Percentiles rank a stretch among this genome's conserved stretches.
Evolutionary conservation across 2,329 filamentous ascomycete genomes (phyloP).

Genomic region (Cytospora piceae): DNA sequence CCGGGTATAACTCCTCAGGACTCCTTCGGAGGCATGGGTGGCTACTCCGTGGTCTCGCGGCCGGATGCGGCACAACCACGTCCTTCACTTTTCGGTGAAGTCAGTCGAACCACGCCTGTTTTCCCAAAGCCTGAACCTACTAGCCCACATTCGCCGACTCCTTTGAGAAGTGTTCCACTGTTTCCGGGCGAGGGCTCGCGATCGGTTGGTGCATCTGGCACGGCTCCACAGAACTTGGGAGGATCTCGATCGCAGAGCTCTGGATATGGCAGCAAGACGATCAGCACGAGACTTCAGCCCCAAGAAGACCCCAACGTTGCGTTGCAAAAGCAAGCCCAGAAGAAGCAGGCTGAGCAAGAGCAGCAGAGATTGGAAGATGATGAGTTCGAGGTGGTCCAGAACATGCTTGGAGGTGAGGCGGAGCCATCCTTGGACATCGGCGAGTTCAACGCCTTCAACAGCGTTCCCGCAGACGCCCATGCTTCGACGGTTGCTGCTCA

Average conservation of each 20-base stretch:
- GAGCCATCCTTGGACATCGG: slow-evolving; percentile 66
- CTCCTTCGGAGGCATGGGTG: slow-evolving; percentile 58
- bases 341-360: slow-evolving; percentile 61
- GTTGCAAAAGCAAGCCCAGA: slow-evolving; percentile 56
- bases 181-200: slow-evolving; percentile 54
- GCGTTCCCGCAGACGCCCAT: slow-evolving; percentile 55
- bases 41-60: slow-evolving; percentile 52
- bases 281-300: slow-evolving; percentile 44
- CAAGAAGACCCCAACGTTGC: slow-evolving; percentile 52
- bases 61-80: slow-evolving; percentile 49
- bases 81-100: slow-evolving; percentile 57
- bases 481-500: slow-evolving; percentile 62
- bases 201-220: slow-evolving; percentile 64
- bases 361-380: slow-evolving; percentile 64
- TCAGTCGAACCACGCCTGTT: slow-evolving; percentile 53
- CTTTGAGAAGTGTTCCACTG: slow-evolving; percentile 62
- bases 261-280: slow-evolving; percentile 43
- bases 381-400: slow-evolving; percentile 73
- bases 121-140: slow-evolving; percentile 58
- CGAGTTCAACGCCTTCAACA: slow-evolving; percentile 68
- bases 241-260: slow-evolving; percentile 38
- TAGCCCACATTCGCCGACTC: slow-evolving; percentile 75
- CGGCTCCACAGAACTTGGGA: slow-evolving; percentile 58
- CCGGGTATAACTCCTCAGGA: slow-evolving; percentile 60
- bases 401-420: slow-evolving; percentile 63